These are phyloP conservation scores for Leccinum sublutescens DNA, from an alignment of 768 basidiomycete genomes.

Conservation along the genomic window DNA sequence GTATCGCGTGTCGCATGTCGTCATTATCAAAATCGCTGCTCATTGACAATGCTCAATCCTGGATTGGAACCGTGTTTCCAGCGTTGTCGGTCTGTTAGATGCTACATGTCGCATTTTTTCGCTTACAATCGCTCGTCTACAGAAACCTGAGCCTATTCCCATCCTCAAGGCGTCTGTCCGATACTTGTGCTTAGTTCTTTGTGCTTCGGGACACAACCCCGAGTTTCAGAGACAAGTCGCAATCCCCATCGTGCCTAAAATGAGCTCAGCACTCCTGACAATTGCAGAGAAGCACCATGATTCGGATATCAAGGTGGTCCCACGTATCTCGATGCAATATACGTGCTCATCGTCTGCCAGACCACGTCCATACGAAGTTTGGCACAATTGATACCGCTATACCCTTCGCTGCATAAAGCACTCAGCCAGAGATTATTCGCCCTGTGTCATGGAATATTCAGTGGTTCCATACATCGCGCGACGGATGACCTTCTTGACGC, in stretches of 20 bases:
- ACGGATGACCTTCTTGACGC: conserved; percentile 41
- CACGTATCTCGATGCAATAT: neutral
- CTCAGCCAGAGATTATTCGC: conserved; percentile 51
- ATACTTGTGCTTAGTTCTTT: conserved; percentile 62
- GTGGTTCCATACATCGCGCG: conserved; percentile 48
- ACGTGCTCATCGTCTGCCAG: conserved; percentile 35
- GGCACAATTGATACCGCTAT: conserved; percentile 54
- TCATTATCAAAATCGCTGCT: conserved; percentile 55
- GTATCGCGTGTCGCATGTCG: conserved; percentile 67
- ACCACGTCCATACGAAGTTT: conserved; percentile 47
- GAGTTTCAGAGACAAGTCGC: conserved; percentile 83
- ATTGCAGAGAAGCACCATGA: conserved; percentile 53
- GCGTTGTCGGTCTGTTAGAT: conserved; percentile 61
- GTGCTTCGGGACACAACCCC: conserved; percentile 53
- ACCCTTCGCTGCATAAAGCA: conserved; percentile 65
- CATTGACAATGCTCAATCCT: conserved; percentile 69
- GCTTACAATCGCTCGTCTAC: conserved; percentile 22
- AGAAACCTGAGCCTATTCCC: conserved; percentile 70
- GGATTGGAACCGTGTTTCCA: conserved; percentile 66
- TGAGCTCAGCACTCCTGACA: conserved; percentile 54
- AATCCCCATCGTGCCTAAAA: conserved; percentile 70
- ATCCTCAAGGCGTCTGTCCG: conserved; percentile 62
- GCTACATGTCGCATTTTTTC: conserved; percentile 16
- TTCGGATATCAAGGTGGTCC: conserved; percentile 52
- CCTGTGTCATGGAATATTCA: conserved; percentile 54